Evolutionary conservation across 345 rosid genomes (phyloP).

Genomic region (Citrus mangshanensis): DNA sequence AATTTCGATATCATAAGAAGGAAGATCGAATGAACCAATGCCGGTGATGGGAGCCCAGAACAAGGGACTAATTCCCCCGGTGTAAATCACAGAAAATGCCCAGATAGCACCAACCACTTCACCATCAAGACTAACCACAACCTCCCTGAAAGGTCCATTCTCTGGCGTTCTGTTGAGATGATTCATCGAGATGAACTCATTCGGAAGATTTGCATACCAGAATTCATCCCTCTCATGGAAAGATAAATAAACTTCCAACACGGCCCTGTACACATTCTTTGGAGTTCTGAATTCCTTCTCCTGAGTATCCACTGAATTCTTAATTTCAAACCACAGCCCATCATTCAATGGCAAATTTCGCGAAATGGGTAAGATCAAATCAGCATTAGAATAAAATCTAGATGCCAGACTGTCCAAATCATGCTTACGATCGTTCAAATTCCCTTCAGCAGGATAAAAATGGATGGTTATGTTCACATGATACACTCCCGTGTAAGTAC

Average conservation of each 20-base stretch:
- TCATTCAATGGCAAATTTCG: constrained; percentile 60
- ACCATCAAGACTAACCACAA: constrained; percentile 66
- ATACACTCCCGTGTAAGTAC: constrained; percentile 76
- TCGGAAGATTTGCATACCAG: constrained; percentile 74
- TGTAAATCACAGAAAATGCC: constrained; percentile 85
- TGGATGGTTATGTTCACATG: constrained; percentile 60
- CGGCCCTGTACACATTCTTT: constrained; percentile 78
- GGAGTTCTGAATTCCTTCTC: constrained; percentile 59
- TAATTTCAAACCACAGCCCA: constrained; percentile 83
- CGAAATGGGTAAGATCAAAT: constrained; percentile 76
- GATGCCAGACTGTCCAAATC: constrained; percentile 7
- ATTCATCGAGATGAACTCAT: constrained; percentile 64
- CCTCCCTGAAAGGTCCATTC: constrained; percentile 92
- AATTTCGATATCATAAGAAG: constrained; percentile 75
- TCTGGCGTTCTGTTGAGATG: constrained; percentile 44
- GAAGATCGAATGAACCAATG: constrained; percentile 78
- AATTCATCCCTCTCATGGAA: constrained; percentile 91
- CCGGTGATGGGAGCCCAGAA: constrained; percentile 80
- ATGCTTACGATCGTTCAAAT: neutral
- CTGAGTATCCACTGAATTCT: constrained; percentile 42
- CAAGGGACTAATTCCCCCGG: constrained; percentile 82
- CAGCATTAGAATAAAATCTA: constrained; percentile 50
- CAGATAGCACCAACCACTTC: constrained; percentile 65
- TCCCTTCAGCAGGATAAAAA: constrained; percentile 50
- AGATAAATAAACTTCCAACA: constrained; percentile 85